Evolutionary conservation across 257 asterid genomes (phyloP).

Genomic region (Salvia splendens): DNA sequence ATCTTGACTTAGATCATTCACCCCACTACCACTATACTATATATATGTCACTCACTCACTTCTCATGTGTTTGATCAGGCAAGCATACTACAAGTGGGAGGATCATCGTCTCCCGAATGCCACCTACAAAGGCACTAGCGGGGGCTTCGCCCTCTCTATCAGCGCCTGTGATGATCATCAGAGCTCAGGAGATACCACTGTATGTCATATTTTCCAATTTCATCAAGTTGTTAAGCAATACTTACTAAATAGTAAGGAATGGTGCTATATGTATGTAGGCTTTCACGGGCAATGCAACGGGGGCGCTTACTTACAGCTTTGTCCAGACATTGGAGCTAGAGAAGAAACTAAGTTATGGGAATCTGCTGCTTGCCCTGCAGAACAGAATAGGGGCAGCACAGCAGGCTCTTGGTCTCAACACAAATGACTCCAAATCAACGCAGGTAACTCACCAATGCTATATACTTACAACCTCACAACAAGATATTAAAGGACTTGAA

Average conservation of each 20-base stretch:
- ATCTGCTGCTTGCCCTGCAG: constrained; percentile 49
- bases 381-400: constrained; percentile 48
- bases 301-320: constrained; percentile 58
- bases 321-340: constrained; percentile 40
- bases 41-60: constrained; percentile 1
- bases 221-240: no score
- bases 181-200: constrained; percentile 79
- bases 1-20: no score
- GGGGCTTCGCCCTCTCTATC: constrained; percentile 73
- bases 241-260: no score
- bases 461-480: no score
- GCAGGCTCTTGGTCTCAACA: constrained; percentile 38
- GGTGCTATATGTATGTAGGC: constrained; percentile 47
- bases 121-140: constrained; percentile 60
- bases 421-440: constrained; percentile 32
- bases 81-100: constrained; percentile 64
- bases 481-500: no score
- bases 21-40: no score
- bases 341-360: constrained; percentile 60
- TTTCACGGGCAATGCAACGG: constrained; percentile 60
- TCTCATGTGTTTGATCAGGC: constrained; percentile 41
- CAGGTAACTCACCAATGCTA: constrained; percentile 43
- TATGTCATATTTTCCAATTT: constrained; percentile 20
- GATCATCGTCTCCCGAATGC: constrained; percentile 50
- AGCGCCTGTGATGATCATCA: constrained; percentile 92